Percentiles rank a stretch among this genome's conserved stretches.
Evolutionary conservation across 1,284 basidiomycete species (phyloP).

Genomic region (Pseudozyma hubeiensis): DNA sequence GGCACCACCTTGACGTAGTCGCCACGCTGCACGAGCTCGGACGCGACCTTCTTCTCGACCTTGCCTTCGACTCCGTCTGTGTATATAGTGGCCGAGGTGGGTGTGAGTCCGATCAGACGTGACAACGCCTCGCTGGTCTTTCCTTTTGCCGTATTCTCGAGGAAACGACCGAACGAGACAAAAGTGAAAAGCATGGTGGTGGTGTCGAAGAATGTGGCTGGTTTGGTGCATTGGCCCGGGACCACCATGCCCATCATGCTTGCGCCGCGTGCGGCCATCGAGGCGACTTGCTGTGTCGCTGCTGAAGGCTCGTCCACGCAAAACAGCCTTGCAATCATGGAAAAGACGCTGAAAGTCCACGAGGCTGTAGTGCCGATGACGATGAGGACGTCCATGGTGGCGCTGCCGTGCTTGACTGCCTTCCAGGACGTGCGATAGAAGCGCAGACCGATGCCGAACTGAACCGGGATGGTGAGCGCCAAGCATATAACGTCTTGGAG

Average conservation of each 20-base stretch:
- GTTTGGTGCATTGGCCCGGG: conserved; percentile 75
- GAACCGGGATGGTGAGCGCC: conserved; percentile 87
- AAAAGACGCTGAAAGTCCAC: conserved; percentile 85
- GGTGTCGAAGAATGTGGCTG: conserved; percentile 96
- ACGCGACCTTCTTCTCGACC: conserved; percentile 88
- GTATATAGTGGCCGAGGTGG: conserved; percentile 94
- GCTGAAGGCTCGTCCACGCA: conserved; percentile 31
- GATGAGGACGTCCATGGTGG: conserved; percentile 92
- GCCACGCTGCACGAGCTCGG: conserved; percentile 92
- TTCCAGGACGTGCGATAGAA: conserved; percentile 94
- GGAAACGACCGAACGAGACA: conserved; percentile 91
- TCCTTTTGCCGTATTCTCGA: conserved; percentile 97
- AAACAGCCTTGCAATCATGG: conserved; percentile 71
- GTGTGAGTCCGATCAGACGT: conserved; percentile 92
- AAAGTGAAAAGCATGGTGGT: conserved; percentile 99
- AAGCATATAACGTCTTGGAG: conserved; percentile 86
- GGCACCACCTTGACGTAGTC: conserved; percentile 94
- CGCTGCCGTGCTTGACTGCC: conserved; percentile 85
- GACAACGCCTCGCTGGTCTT: conserved; percentile 95
- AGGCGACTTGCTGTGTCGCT: neutral
- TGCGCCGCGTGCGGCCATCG: conserved; percentile 16
- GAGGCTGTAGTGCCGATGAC: conserved; percentile 94
- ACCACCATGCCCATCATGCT: conserved; percentile 21
- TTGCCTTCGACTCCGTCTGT: conserved; percentile 74
- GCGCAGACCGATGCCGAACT: conserved; percentile 87